A percentile compares a stretch with the other conserved stretches of the same genome.
These are phyloP conservation scores for Botrytis fragariae DNA, from an alignment of 2,329 filamentous ascomycete species.

Conservation along the genomic window DNA sequence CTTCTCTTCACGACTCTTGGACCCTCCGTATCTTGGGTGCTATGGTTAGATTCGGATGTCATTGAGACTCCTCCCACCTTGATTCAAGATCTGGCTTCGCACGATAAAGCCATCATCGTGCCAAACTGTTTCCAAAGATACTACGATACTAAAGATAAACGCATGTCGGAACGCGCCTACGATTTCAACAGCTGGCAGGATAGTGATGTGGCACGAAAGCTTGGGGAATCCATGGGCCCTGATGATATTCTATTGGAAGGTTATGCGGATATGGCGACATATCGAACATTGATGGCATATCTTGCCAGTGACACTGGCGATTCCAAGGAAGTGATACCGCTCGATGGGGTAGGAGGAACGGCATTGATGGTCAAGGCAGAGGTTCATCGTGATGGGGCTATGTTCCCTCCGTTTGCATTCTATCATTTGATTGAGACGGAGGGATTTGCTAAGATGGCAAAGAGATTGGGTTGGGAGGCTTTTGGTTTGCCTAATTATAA, in stretches of 20 bases:
- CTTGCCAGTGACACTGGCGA: conserved; percentile 61
- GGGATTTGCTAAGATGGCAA: conserved; percentile 96
- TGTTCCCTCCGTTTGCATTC: conserved; percentile 96
- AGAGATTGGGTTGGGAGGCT: conserved; percentile 77
- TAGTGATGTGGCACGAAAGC: conserved; percentile 70
- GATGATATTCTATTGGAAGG: conserved; percentile 94
- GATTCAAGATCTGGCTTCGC: conserved; percentile 85
- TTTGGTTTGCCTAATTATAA: conserved; percentile 96
- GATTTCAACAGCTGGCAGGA: conserved; percentile 99
- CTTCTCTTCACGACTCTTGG: conserved; percentile 93
- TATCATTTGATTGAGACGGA: conserved; percentile 98
- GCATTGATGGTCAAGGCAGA: conserved; percentile 93
- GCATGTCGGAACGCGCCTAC: conserved; percentile 76
- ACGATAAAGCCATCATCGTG: conserved; percentile 87
- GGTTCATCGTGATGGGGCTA: conserved; percentile 93
- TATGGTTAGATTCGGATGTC: conserved; percentile 94
- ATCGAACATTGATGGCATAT: conserved; percentile 86
- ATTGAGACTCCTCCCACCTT: conserved; percentile 80
- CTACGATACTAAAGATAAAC: conserved; percentile 65
- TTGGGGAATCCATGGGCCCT: conserved; percentile 77
- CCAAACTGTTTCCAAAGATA: conserved; percentile 95
- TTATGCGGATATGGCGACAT: conserved; percentile 90
- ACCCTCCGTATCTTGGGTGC: conserved; percentile 87
- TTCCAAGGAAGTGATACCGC: conserved; percentile 60
- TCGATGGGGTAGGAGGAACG: conserved; percentile 93